Evolutionary conservation across 768 basidiomycete species (phyloP).

Genomic region (Leccinum uliginosum): DNA sequence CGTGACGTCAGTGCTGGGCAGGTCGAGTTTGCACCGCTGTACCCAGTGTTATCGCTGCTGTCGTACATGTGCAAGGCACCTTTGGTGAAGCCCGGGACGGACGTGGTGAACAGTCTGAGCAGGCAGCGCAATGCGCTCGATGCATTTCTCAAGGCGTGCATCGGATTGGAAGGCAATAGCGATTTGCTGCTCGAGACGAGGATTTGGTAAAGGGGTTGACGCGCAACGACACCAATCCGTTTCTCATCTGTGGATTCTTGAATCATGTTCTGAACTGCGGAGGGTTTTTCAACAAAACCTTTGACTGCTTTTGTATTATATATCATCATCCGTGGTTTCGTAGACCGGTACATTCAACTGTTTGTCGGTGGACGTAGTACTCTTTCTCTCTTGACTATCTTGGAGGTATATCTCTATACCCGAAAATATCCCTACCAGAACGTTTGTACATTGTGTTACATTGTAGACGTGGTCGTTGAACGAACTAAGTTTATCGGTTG

Average conservation of each 20-base stretch:
- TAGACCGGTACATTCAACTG: background rate
- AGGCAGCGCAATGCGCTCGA: slow-evolving; percentile 95
- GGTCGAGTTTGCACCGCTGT: slow-evolving; percentile 74
- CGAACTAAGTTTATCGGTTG: background rate
- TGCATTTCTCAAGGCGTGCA: slow-evolving; percentile 89
- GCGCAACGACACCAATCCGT: background rate
- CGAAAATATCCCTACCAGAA: background rate
- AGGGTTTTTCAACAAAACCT: background rate
- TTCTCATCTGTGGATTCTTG: background rate
- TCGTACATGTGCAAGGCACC: slow-evolving; percentile 98
- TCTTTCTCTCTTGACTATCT: background rate
- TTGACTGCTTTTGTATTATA: background rate
- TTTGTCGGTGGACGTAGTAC: background rate
- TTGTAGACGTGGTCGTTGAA: background rate
- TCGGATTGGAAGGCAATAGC: slow-evolving; percentile 77
- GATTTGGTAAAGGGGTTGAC: slow-evolving; percentile 66
- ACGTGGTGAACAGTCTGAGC: slow-evolving; percentile 92
- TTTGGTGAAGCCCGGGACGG: slow-evolving; percentile 90
- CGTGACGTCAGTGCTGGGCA: slow-evolving; percentile 46
- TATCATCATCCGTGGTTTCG: background rate
- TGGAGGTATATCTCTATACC: background rate
- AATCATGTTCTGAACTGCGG: background rate
- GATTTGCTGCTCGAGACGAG: slow-evolving; percentile 86
- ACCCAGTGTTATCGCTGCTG: slow-evolving; percentile 88
- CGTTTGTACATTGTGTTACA: background rate